phyloP scores from a whole-genome alignment of 495 filamentous ascomycete genomes.

The Trichoderma virens region DNA sequence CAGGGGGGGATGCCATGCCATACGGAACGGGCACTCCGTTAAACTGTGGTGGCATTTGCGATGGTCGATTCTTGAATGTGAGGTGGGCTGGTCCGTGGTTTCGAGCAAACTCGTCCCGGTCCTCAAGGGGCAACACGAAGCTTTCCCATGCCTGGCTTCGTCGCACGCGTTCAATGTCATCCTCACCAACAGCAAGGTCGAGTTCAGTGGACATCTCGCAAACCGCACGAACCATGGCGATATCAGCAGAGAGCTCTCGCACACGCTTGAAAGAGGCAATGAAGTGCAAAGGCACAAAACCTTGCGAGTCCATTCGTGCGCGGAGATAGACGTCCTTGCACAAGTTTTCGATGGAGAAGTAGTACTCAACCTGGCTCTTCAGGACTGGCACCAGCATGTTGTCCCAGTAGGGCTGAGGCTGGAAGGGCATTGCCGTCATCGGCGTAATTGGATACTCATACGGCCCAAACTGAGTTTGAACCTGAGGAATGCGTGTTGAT shows the following conservation, averaged over 20 bases:
- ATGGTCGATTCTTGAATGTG: constrained; percentile 11
- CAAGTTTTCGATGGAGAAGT: constrained; percentile 93
- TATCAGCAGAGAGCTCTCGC: constrained; percentile 59
- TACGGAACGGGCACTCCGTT: constrained; percentile 22
- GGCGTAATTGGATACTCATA: constrained; percentile 8
- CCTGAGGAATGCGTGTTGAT: constrained; percentile 2
- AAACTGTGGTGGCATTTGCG: constrained; percentile 9
- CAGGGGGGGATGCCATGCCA: constrained; percentile 18
- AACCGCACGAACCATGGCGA: constrained; percentile 64
- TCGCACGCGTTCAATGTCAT: constrained; percentile 75
- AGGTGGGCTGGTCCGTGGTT: constrained; percentile 31
- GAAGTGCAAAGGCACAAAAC: constrained; percentile 72
- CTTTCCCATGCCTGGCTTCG: constrained; percentile 67
- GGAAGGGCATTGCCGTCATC: constrained; percentile 6
- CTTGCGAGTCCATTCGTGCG: constrained; percentile 87
- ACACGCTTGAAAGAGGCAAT: constrained; percentile 82
- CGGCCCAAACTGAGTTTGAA: constrained; percentile 5
- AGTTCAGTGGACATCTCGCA: constrained; percentile 61
- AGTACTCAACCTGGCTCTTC: constrained; percentile 78
- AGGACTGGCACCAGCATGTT: constrained; percentile 17
- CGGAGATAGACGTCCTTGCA: constrained; percentile 90
- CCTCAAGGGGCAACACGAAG: constrained; percentile 63
- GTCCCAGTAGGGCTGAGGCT: constrained; percentile 18
- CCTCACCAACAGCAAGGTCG: constrained; percentile 60
- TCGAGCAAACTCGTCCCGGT: constrained; percentile 32